Percentiles rank a stretch among this genome's conserved stretches.
Conservation (phyloP, 1,139 yeast genomes). For the Yamadazyma taylorii region DNA sequence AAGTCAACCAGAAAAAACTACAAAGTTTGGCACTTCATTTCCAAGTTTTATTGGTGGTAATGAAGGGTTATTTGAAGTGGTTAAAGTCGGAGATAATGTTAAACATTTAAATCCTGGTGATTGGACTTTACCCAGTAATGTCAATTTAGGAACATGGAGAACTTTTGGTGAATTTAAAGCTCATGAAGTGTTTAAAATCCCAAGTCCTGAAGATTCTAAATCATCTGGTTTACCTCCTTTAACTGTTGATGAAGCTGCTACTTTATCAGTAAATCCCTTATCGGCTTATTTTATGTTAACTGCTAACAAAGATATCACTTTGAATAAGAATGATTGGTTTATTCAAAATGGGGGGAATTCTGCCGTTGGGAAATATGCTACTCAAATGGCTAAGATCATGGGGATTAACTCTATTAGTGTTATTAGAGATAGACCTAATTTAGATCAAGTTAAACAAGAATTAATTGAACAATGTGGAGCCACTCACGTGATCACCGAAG, state of each 20-base stretch:
- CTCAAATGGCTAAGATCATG: constrained; percentile 77
- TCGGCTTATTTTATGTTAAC: constrained; percentile 91
- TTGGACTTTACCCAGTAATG: constrained; percentile 85
- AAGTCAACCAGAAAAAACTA: constrained; percentile 34
- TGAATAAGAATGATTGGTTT: constrained; percentile 83
- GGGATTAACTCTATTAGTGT: constrained; percentile 86
- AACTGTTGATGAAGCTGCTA: constrained; percentile 73
- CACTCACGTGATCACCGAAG: constrained; percentile 86
- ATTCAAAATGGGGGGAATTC: constrained; percentile 97
- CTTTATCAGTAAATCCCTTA: constrained; percentile 86
- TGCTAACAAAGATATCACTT: constrained; percentile 49
- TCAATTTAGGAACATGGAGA: constrained; percentile 95
- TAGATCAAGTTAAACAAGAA: constrained; percentile 61
- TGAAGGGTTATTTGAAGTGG: constrained; percentile 87
- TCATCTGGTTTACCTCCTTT: constrained; percentile 39
- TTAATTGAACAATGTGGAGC: constrained; percentile 68
- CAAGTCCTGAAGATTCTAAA: constrained; percentile 38
- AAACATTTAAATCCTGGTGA: constrained; percentile 64
- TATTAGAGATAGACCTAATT: constrained; percentile 79
- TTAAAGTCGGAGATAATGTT: constrained; percentile 65
- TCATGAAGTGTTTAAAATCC: constrained; percentile 53
- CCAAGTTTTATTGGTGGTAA: constrained; percentile 48
- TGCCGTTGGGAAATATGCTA: constrained; percentile 92
- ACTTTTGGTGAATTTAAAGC: constrained; percentile 66
- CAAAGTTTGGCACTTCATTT: constrained; percentile 31